Evolutionary conservation across 2,329 filamentous ascomycete species (phyloP), one percentile per base, ranked within the genome.

Genomic region (Penicillium sumatraense): DNA sequence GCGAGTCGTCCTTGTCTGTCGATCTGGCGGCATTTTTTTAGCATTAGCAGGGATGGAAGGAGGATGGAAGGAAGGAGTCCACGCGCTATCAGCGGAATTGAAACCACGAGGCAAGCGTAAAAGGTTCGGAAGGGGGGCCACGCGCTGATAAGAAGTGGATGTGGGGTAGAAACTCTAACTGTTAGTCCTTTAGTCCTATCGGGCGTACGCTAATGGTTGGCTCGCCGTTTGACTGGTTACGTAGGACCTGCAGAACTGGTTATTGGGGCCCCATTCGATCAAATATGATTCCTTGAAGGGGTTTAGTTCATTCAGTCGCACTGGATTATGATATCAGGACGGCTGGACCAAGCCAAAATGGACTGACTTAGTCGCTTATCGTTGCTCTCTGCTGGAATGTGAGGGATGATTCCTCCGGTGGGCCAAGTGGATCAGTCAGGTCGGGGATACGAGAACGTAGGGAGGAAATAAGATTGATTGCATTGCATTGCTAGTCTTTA

Each of bases 21-120:
- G 61, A 55, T 60, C 60, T 26, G 66, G 61, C 23, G 65, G 64
- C 66, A 68, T 68, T 23, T 42, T 47, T n/a, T n/a, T n/a, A n/a
- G n/a, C n/a, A n/a, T n/a, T n/a, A n/a, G 54, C 18, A 45, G 35
- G 6, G 35, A 3, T 35, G 16, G 46, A 27, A 26, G 23, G 27
- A 16, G 2, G 2, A 13, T 24, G 24, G 31, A n/a, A 45, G 29
- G 26, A 40, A 36, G 45, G 44, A 45, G n/a, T 21, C n/a, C 11
- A 38, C 16, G 35, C 40, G 40, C 40, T 44, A 44, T 44, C 40
- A 27, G 36, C 40, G 47, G 42, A 48, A 36, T 46, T 49, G 38
- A 24, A 41, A 14, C 21, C 26, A 46, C 16, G 46, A 26, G 14
- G 24, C 23, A 13, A n/a, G n/a, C n/a, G n/a, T 8, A 48, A 49